phyloP scores from a whole-genome alignment of 2,329 filamentous ascomycete genomes.

The Fusarium sp. region DNA sequence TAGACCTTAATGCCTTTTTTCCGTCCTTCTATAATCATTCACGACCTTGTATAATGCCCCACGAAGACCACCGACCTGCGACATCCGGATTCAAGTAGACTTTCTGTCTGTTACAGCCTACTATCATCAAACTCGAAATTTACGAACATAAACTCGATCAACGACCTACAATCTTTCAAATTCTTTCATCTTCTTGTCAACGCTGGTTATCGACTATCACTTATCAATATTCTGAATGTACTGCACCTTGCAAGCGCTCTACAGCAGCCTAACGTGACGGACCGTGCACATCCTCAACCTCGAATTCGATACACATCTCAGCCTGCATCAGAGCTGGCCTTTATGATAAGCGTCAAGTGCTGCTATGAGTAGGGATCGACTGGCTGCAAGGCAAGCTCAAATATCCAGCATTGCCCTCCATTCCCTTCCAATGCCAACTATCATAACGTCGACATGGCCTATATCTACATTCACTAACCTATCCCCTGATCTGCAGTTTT shows the following conservation, averaged over 20 bases:
- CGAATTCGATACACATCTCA: slow-evolving; percentile 30
- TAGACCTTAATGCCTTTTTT: slow-evolving; percentile 49
- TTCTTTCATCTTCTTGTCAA: slow-evolving; percentile 1
- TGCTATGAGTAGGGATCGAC: slow-evolving; percentile 75
- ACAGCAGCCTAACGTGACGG: slow-evolving; percentile 28
- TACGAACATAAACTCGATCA: slow-evolving; percentile 16
- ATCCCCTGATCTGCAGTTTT: slow-evolving; percentile 62
- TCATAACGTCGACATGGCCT: slow-evolving; percentile 24
- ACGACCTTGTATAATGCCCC: slow-evolving; percentile 48
- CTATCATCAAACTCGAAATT: slow-evolving; percentile 35
- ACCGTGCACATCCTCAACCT: slow-evolving; percentile 41
- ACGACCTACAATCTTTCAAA: slow-evolving; percentile 11
- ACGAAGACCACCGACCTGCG: slow-evolving; percentile 43
- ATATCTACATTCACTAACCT: slow-evolving; percentile 53
- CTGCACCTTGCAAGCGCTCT: slow-evolving; percentile 32
- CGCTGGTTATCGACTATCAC: slow-evolving; percentile 10
- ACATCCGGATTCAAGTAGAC: slow-evolving; percentile 39
- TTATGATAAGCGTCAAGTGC: slow-evolving; percentile 48
- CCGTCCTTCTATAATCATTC: slow-evolving; percentile 44
- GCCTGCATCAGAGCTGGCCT: slow-evolving; percentile 39
- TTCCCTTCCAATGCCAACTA: slow-evolving; percentile 21
- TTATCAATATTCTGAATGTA: slow-evolving; percentile 37
- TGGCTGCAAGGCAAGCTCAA: slow-evolving; percentile 64
- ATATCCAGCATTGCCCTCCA: slow-evolving; percentile 18
- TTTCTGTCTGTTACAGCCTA: slow-evolving; percentile 33